Conservation (phyloP, 352 stramenopile species). For the Phytophthora cryptogea region DNA sequence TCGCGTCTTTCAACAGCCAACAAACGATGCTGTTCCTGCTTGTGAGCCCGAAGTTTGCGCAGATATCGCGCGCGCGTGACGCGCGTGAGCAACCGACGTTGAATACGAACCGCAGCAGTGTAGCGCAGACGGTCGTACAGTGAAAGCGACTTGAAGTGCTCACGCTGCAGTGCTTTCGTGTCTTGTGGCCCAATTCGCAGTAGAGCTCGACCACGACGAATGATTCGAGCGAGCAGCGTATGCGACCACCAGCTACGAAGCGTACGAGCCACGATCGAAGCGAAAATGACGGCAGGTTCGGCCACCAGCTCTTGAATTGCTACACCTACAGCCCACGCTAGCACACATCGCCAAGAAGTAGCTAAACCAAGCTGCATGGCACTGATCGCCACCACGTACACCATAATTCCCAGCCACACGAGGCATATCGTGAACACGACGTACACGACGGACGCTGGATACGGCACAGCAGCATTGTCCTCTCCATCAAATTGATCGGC, state of each 20-base stretch:
- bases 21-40: slow-evolving; percentile 47
- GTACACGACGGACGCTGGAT: slow-evolving; percentile 68
- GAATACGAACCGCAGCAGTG: slow-evolving; percentile 67
- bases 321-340: slow-evolving; percentile 51
- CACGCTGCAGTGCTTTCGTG: slow-evolving; percentile 10
- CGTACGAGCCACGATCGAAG: slow-evolving; percentile 51
- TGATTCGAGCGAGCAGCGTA: slow-evolving; percentile 44
- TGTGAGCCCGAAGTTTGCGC: slow-evolving; percentile 42
- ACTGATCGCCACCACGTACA: slow-evolving; percentile 46
- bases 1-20: slow-evolving; percentile 42
- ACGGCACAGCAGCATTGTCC: slow-evolving; percentile 46
- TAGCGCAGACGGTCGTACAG: slow-evolving; percentile 77
- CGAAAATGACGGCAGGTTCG: slow-evolving; percentile 61
- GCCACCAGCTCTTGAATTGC: slow-evolving; percentile 51
- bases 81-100: slow-evolving; percentile 62
- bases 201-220: slow-evolving; percentile 48
- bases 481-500: slow-evolving; percentile 7
- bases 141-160: slow-evolving; percentile 48
- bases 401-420: slow-evolving; percentile 48
- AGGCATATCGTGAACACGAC: slow-evolving; percentile 51
- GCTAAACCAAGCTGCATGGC: slow-evolving; percentile 48
- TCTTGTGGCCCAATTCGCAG: slow-evolving; percentile 50
- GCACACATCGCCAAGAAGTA: slow-evolving; percentile 59
- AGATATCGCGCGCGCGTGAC: slow-evolving; percentile 59
- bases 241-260: slow-evolving; percentile 60